A percentile compares a stretch with the other conserved stretches of the same genome.
Evolutionary conservation across 2,329 filamentous ascomycete genomes (phyloP).

Genomic region (Elsinoe necatrix): DNA sequence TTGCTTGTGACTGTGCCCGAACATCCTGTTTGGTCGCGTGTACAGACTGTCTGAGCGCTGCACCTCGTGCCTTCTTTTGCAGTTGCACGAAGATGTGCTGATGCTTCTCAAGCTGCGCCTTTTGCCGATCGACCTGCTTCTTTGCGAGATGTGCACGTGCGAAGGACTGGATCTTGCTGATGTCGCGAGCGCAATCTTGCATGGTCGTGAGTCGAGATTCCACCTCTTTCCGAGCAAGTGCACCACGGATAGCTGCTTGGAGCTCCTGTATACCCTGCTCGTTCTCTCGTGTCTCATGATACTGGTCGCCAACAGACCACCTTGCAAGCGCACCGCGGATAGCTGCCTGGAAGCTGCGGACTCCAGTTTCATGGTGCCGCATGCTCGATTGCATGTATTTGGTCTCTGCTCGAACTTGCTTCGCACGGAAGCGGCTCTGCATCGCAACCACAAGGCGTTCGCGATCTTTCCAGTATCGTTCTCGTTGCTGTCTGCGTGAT

Average conservation of each 20-base stretch:
- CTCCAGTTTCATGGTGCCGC: constrained; percentile 37
- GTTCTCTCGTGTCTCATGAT: constrained; percentile 31
- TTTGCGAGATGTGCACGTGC: constrained; percentile 54
- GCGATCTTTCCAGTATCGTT: constrained; percentile 59
- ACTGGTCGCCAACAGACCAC: constrained; percentile 44
- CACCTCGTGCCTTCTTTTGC: constrained; percentile 16
- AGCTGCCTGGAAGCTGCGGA: constrained; percentile 36
- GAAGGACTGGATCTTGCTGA: constrained; percentile 43
- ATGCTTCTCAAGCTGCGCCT: constrained; percentile 41
- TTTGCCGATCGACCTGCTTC: constrained; percentile 42
- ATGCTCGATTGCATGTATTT: constrained; percentile 41
- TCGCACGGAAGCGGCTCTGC: constrained; percentile 70
- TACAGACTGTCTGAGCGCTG: constrained; percentile 5
- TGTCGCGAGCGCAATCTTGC: constrained; percentile 54
- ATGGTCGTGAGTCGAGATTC: constrained; percentile 51
- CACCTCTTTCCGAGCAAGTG: constrained; percentile 35
- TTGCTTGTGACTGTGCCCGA: constrained; percentile 6
- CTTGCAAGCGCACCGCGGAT: constrained; percentile 47
- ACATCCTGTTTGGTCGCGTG: constrained; percentile 15
- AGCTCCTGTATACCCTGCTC: constrained; percentile 31
- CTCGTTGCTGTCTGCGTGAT: constrained; percentile 51
- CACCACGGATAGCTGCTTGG: constrained; percentile 42
- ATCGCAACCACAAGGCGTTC: constrained; percentile 62
- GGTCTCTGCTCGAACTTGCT: constrained; percentile 43
- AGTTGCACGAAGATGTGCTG: constrained; percentile 32